Base-by-base conservation (phyloP, 192 early-diverging fungal species). In the Spinellus fusiger region DNA sequence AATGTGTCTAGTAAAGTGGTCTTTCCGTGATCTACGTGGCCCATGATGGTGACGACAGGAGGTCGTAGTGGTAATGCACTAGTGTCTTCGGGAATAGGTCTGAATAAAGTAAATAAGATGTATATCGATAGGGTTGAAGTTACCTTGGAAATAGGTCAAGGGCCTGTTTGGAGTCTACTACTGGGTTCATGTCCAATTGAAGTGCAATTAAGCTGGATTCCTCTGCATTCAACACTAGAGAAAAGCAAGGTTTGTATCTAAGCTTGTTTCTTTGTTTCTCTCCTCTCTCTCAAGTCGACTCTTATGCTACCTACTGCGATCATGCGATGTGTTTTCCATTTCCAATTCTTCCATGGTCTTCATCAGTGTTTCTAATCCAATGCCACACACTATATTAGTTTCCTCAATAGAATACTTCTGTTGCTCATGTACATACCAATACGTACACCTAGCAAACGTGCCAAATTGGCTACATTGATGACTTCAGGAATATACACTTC, bases 11-110 rank as follows among this genome's bases (percentile, higher is more conserved):
- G 68, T 8, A 98, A 78, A 0, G 96, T 96, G 6, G 96, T 98
- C 69, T 98, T 98, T 12, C 96, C 92, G 66, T 93, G 89, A 71
- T 98, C 94, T 16, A 98, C 94, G 62, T 98, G 96, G 5, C 96
- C 96, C 93, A 98, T 93, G 64, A 98, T 94, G 1, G 96, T 95
- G 15, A 98, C 93, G 16, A 98, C 84, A 10, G 96, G 96, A 3
- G 96, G 91, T 20, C 94, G 82, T 15, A 71, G 49, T 13, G 88
- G 88, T 61, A 86, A 87, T 13, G 66, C 62, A 3, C 86, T 83
- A 86, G 88, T 88, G 50, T 92, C 91, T 27, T 80, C 81, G 0
- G 91, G 89, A 48, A 73, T 60, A 3, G 84, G 81, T 38, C 86
- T 80, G 66, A 15, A 9, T 16, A 52, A 18, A 26, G 32, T 26